phyloP scores from a whole-genome alignment of 805 yeast species.

The Saccharomycopsis fermentans region DNA sequence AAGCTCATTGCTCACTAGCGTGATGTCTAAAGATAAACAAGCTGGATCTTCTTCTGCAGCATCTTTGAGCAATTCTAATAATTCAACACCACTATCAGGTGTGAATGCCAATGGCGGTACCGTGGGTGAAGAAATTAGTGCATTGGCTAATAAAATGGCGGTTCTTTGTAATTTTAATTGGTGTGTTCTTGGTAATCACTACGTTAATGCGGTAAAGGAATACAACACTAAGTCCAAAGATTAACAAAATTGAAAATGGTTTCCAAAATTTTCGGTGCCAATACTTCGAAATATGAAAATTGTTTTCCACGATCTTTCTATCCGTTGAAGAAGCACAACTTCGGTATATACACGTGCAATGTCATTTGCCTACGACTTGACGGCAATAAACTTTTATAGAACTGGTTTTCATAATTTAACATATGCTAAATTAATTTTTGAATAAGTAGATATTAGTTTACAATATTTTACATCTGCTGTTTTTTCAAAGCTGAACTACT shows the following conservation, averaged over 20 bases:
- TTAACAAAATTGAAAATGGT: not conserved
- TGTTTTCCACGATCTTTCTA: not conserved
- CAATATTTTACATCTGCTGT: no score
- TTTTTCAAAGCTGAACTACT: no score
- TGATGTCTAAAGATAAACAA: slow-evolving; percentile 16
- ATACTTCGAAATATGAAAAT: no score
- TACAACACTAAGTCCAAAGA: not conserved
- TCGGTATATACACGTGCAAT: no score
- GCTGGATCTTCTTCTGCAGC: not conserved
- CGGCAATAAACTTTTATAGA: no score
- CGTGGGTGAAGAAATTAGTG: slow-evolving; percentile 42
- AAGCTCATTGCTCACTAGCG: slow-evolving; percentile 5
- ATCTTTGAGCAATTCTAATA: not conserved
- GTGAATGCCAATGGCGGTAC: slow-evolving; percentile 18
- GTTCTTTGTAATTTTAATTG: slow-evolving; percentile 70
- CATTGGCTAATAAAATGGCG: slow-evolving; percentile 48
- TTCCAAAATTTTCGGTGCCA: no score
- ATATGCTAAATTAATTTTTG: no score
- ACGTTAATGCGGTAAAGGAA: slow-evolving; percentile 33
- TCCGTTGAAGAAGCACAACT: no score
- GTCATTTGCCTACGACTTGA: no score
- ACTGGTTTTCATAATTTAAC: no score
- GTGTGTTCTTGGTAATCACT: slow-evolving; percentile 71
- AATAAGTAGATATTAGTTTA: no score
- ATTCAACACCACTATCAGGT: slow-evolving; percentile 1